Percentiles rank a stretch among this genome's conserved stretches.
These are phyloP conservation scores for Curvularia sp. DNA, from an alignment of 2,329 filamentous ascomycete genomes.

Conservation along the genomic window DNA sequence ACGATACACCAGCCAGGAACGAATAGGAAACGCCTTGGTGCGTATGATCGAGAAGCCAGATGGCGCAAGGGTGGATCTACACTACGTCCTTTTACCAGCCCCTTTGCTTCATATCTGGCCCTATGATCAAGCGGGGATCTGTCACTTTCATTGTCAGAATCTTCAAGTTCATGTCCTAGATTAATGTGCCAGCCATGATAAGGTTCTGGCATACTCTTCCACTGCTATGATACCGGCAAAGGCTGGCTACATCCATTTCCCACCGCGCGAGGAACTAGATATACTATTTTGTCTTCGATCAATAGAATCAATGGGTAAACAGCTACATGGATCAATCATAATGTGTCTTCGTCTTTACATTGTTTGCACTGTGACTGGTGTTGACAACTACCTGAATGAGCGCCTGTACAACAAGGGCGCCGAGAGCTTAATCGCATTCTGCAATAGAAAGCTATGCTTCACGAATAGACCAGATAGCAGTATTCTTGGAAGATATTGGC, in stretches of 20 bases:
- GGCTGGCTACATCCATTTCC: not conserved
- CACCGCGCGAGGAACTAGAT: not conserved
- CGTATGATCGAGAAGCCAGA: not conserved
- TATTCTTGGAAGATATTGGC: not conserved
- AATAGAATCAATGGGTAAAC: not conserved
- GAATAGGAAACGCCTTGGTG: too few relatives aligned
- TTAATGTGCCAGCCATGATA: not conserved
- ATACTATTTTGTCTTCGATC: not conserved
- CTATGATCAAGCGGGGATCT: not conserved
- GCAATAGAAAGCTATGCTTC: too few relatives aligned
- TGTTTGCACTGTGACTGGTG: not conserved
- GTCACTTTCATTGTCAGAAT: not conserved
- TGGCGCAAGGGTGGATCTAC: not conserved
- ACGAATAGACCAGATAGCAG: not conserved
- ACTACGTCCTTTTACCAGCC: not conserved
- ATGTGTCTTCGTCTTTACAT: not conserved
- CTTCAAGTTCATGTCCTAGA: not conserved
- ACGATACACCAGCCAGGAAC: not conserved
- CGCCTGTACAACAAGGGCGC: not conserved
- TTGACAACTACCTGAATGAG: not conserved
- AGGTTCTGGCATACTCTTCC: not conserved
- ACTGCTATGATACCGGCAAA: not conserved
- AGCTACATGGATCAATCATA: not conserved
- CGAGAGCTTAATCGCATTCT: not conserved
- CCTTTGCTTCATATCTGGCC: not conserved